Percentiles rank a stretch among this genome's conserved stretches.
Conservation (phyloP, 2,329 filamentous ascomycete genomes). For the Cladosporium phlei region DNA sequence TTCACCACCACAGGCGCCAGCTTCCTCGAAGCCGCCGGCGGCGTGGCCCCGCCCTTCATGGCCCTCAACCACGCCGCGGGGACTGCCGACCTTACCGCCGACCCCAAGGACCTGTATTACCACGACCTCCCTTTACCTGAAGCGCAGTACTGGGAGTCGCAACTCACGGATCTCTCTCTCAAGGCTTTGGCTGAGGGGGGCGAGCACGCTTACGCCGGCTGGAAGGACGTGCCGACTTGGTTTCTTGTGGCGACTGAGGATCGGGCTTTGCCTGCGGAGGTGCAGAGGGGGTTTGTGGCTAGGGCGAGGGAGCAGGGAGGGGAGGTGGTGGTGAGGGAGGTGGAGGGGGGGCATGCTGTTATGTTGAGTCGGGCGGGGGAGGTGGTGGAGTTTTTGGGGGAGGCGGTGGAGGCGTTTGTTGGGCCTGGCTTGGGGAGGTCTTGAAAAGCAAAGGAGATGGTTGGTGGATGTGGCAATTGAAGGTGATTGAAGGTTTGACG, state of each 20-base stretch:
- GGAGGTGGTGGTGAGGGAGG: conserved; percentile 8
- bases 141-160: conserved; percentile 9
- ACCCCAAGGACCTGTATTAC: conserved; percentile 15
- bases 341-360: conserved; percentile 15
- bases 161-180: conserved; percentile 13
- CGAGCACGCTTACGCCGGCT: conserved; percentile 17
- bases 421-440: too few species aligned
- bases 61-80: conserved; percentile 12
- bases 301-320: conserved; percentile 16
- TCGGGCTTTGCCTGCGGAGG: conserved; percentile 12
- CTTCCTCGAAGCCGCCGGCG: conserved; percentile 14
- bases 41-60: conserved; percentile 14
- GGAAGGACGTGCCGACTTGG: conserved; percentile 16
- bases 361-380: conserved; percentile 16
- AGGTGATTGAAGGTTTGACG: too few species aligned
- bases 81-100: conserved; percentile 12
- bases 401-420: conserved; percentile 11
- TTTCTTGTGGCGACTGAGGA: conserved; percentile 15
- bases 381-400: conserved; percentile 8
- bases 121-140: conserved; percentile 14
- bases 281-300: conserved; percentile 14
- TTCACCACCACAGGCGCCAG: conserved; percentile 16
- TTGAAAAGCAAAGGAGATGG: conserved; percentile 5
- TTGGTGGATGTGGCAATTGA: too few species aligned
- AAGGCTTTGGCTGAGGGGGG: conserved; percentile 16